phyloP scores from a whole-genome alignment of 2,329 filamentous ascomycete species.

The Atkinsonella hypoxylon region DNA sequence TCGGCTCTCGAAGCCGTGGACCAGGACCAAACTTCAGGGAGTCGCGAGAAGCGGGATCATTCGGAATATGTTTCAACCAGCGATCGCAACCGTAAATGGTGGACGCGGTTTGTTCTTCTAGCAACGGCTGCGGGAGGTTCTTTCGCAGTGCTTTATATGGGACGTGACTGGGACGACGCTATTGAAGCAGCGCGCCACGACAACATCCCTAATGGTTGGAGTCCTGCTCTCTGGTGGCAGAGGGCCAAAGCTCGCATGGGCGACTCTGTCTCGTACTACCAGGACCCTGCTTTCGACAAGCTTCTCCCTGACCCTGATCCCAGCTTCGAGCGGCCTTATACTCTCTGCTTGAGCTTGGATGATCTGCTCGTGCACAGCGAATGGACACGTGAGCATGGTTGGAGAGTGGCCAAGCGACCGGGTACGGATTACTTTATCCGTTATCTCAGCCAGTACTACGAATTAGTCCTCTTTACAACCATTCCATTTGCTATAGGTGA shows the following conservation, averaged over 20 bases:
- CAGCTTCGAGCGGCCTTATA: constrained; percentile 75
- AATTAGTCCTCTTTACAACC: constrained; percentile 89
- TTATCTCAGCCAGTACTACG: constrained; percentile 96
- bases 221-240: constrained; percentile 62
- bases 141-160: constrained; percentile 59
- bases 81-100: constrained; percentile 65
- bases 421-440: constrained; percentile 95
- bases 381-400: constrained; percentile 88
- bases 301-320: constrained; percentile 75
- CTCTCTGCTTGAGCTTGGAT: constrained; percentile 82
- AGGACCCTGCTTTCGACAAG: constrained; percentile 89
- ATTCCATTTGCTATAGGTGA: constrained; percentile 77
- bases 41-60: constrained; percentile 32
- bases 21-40: constrained; percentile 19
- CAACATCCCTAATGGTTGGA: constrained; percentile 72
- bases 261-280: constrained; percentile 81
- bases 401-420: constrained; percentile 88
- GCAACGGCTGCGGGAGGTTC: constrained; percentile 43
- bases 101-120: constrained; percentile 65
- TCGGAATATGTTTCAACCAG: constrained; percentile 83
- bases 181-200: constrained; percentile 59
- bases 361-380: constrained; percentile 91
- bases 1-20: constrained; percentile 24
- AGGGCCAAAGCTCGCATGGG: constrained; percentile 64
- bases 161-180: constrained; percentile 77